Evolutionary conservation across 495 filamentous ascomycete genomes (phyloP), one percentile per base, ranked within the genome.

Genomic region (Amorphotheca resinae): DNA sequence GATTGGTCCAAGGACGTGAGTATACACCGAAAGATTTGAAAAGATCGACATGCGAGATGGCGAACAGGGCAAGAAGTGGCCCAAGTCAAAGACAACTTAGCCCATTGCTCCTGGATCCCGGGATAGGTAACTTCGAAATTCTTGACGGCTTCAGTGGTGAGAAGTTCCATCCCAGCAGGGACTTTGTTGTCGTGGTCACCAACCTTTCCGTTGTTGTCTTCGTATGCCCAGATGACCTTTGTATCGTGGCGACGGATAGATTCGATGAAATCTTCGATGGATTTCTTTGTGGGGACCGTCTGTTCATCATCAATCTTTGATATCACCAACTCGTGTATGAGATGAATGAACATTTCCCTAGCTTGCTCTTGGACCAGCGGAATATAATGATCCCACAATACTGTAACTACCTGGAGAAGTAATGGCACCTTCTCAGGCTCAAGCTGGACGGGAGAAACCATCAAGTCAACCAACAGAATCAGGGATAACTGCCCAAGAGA

Each of bases 331-430:
- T 96, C 93, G 54, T 98, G 91, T 36, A 98, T 94, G 7, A 98
- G 71, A 66, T 98, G 91, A 23, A 98, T 87, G 12, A 96, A 72
- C 91, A 98, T 94, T 54, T 98, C 91, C 33, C 88, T 78, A 31
- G 91, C 87, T 59, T 96, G 87, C 46, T 96, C 91, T 53, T 95
- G 91, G 1, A 98, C 89, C 9, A 95, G 74, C n/a, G 84, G 73
- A 2, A 80, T 93, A 53, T 96, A 93, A 44, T 95, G 86, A 56
- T 98, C 91, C 91, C 91, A 98, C 9, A 95, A 72, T 1, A 95
- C 85, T 25, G 91, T 80, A 12, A 95, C 78, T 12, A 93, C 85
- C 63, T 98, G 91, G 9, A 98, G 64, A 37, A 98, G 63, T 16
- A 91, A 72, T 25, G 88, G 82, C 4, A 95, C 71, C 48, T 85